Evolutionary conservation across 202 grass and related monocot genomes (phyloP).

Genomic region (Miscanthus sacchariflorus): DNA sequence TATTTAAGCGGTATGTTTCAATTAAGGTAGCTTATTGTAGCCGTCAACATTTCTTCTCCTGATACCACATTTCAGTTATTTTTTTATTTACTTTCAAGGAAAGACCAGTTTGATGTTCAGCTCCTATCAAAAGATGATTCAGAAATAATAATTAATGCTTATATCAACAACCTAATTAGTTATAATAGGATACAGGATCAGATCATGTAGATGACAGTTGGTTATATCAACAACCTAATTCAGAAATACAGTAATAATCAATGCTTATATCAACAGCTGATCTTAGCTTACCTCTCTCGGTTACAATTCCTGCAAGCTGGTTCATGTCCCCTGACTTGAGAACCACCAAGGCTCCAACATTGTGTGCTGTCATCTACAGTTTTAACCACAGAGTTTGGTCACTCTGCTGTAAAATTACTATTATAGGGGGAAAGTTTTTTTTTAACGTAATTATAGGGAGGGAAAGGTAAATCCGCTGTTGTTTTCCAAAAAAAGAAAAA

Average conservation of each 20-base stretch:
- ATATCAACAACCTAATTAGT: background rate
- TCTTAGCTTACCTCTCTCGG: slow-evolving; percentile 78
- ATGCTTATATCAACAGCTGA: background rate
- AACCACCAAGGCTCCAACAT: slow-evolving; percentile 88
- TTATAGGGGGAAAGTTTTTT: no score
- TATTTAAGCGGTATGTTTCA: background rate
- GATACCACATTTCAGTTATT: background rate
- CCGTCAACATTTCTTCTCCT: background rate
- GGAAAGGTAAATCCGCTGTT: no score
- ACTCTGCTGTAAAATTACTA: background rate
- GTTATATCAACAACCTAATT: background rate
- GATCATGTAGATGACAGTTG: no score
- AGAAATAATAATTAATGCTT: background rate
- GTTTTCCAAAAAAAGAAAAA: no score
- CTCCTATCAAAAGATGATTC: background rate
- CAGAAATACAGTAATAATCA: no score
- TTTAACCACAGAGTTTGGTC: slow-evolving; percentile 27
- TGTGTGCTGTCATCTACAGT: slow-evolving; percentile 76
- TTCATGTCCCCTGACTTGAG: slow-evolving; percentile 81
- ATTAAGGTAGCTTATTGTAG: no score
- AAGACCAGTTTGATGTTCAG: background rate
- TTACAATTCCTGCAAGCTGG: slow-evolving; percentile 79
- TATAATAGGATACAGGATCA: background rate
- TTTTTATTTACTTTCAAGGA: background rate
- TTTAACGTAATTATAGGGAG: no score